A percentile compares a stretch with the other conserved stretches of the same genome.
phyloP scores from a whole-genome alignment of 2,329 filamentous ascomycete species.

The Aureobasidium sp. region DNA sequence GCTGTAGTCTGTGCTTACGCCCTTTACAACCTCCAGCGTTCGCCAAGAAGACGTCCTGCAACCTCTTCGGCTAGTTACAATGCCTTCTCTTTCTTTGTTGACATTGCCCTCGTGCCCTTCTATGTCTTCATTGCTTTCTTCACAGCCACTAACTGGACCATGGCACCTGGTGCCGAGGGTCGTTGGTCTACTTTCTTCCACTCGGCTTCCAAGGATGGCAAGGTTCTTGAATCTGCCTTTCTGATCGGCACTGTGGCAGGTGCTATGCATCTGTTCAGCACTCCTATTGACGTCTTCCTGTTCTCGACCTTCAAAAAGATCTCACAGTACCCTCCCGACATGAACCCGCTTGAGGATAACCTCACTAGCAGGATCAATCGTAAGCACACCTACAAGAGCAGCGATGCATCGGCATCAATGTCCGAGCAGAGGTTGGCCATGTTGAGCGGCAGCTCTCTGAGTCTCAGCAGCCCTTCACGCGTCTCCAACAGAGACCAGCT shows the following conservation, averaged over 20 bases:
- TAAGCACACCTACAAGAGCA: conserved; percentile 68
- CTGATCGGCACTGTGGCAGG: conserved; percentile 58
- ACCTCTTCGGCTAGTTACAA: conserved; percentile 83
- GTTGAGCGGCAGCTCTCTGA: conserved; percentile 38
- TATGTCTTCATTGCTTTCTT: conserved; percentile 54
- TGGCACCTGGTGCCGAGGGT: conserved; percentile 36
- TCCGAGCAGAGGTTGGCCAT: conserved; percentile 55
- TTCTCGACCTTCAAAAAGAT: conserved; percentile 77
- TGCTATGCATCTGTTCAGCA: conserved; percentile 62
- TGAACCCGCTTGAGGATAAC: conserved; percentile 88
- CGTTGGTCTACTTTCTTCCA: conserved; percentile 64
- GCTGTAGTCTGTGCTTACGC: conserved; percentile 67
- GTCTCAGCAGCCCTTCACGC: conserved; percentile 30
- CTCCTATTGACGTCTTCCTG: conserved; percentile 67
- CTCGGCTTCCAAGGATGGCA: conserved; percentile 48
- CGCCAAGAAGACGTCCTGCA: conserved; percentile 63
- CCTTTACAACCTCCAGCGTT: conserved; percentile 70
- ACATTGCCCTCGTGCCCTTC: conserved; percentile 59
- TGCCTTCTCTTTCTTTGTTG: conserved; percentile 69
- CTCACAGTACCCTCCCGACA: conserved; percentile 73
- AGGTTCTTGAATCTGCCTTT: conserved; percentile 58
- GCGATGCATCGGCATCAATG: conserved; percentile 41
- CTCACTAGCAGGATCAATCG: conserved; percentile 59
- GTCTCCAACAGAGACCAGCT: conserved; percentile 37
- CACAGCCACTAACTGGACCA: conserved; percentile 44